These are phyloP conservation scores for Kodamaea kaohsiungensis DNA, from an alignment of 805 yeast species.

Conservation along the genomic window DNA sequence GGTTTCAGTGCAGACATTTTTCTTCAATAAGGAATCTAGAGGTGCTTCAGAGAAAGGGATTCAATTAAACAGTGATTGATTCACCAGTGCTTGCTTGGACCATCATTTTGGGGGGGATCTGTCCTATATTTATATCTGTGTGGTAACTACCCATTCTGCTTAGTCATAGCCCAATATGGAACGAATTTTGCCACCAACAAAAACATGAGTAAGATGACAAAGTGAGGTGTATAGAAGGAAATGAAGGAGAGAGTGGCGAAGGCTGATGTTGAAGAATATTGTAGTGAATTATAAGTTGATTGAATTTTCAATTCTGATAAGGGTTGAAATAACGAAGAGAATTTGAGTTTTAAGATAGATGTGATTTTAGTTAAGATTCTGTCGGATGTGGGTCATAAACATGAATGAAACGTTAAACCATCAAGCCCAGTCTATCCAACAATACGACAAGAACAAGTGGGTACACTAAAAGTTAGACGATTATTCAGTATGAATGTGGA, in stretches of 20 bases:
- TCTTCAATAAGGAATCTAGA: not conserved
- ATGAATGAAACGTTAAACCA: not conserved
- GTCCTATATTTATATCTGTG: constrained; percentile 1
- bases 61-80: constrained; percentile 4
- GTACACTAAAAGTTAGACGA: not conserved
- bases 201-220: not conserved
- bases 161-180: not conserved
- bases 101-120: not conserved
- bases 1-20: constrained; percentile 23
- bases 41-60: constrained; percentile 2
- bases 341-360: no score
- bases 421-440: not conserved
- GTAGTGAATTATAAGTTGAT: not conserved
- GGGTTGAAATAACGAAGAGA: no score
- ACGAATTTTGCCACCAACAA: constrained; percentile 1
- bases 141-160: not conserved
- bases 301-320: no score
- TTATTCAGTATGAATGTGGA: not conserved
- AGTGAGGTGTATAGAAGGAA: not conserved
- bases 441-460: not conserved
- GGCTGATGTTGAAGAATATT: not conserved
- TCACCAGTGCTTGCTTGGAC: not conserved
- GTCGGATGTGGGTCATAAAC: not conserved
- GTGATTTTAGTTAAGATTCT: not conserved
- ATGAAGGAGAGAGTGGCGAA: not conserved